phyloP scores from a whole-genome alignment of 768 basidiomycete genomes.

The Leccinum disarticulatum region DNA sequence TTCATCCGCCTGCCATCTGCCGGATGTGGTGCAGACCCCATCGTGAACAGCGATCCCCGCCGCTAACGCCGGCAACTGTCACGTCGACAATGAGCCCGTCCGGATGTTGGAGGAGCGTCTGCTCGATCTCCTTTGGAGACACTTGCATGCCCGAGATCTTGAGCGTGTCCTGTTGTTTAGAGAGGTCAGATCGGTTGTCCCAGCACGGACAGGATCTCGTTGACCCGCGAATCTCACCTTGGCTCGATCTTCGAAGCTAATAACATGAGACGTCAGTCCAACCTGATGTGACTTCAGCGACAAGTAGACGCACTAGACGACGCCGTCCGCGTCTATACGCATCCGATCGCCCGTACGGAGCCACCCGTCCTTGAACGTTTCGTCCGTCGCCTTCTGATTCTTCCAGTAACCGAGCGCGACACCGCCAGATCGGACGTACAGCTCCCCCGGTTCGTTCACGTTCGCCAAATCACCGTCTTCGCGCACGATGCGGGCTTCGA shows the following conservation, averaged over 20 bases:
- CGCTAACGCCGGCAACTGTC: conserved; percentile 71
- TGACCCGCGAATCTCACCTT: conserved; percentile 47
- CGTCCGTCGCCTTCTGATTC: no score
- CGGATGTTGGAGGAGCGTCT: conserved; percentile 60
- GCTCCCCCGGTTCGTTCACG: no score
- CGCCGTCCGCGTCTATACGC: conserved; percentile 54
- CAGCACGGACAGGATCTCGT: neutral
- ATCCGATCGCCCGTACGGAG: conserved; percentile 73
- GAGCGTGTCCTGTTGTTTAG: conserved; percentile 57
- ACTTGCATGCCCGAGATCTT: conserved; percentile 82
- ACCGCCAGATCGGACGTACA: no score
- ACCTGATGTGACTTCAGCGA: neutral
- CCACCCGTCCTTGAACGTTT: conserved; percentile 41
- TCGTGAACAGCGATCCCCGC: conserved; percentile 59
- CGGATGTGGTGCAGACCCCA: conserved; percentile 53
- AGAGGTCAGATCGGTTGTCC: neutral
- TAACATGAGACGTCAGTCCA: neutral
- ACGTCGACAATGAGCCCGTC: conserved; percentile 62
- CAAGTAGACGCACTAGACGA: conserved; percentile 55
- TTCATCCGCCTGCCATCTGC: conserved; percentile 46
- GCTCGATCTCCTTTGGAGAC: conserved; percentile 77
- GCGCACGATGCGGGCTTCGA: no score
- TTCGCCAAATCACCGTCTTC: no score
- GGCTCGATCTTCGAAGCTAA: conserved; percentile 71
- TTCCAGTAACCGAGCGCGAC: no score